Percentiles rank a stretch among this genome's conserved stretches.
Evolutionary conservation across 306 rosid species (phyloP).

Genomic region (Begonia masoniana): DNA sequence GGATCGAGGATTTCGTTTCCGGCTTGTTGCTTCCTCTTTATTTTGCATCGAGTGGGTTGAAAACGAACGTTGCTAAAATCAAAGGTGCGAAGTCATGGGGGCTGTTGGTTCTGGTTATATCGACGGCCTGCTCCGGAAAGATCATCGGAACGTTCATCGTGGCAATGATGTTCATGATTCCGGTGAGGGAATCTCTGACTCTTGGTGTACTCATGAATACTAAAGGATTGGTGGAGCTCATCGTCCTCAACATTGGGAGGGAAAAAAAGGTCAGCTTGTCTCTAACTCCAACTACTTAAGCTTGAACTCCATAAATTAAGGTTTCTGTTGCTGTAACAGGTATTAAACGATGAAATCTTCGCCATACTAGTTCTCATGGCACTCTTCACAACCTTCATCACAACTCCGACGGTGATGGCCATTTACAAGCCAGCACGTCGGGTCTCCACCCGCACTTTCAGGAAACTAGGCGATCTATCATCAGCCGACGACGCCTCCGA

Average conservation of each 20-base stretch:
- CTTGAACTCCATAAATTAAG: not conserved
- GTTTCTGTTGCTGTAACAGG: conserved; percentile 20
- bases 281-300: not conserved
- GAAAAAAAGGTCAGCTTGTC: conserved; percentile 61
- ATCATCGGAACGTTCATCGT: conserved; percentile 59
- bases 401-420: conserved; percentile 69
- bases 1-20: conserved; percentile 76
- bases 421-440: conserved; percentile 54
- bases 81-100: conserved; percentile 61
- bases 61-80: conserved; percentile 62
- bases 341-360: conserved; percentile 64
- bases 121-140: conserved; percentile 72
- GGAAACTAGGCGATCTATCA: conserved; percentile 41
- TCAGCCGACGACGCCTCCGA: not conserved
- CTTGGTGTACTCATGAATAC: conserved; percentile 91
- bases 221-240: conserved; percentile 87
- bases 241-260: conserved; percentile 85
- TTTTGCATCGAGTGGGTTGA: conserved; percentile 81
- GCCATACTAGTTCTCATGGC: conserved; percentile 90
- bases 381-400: conserved; percentile 74
- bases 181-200: conserved; percentile 49
- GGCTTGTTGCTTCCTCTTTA: conserved; percentile 70
- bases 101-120: conserved; percentile 37
- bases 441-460: conserved; percentile 10
- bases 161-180: conserved; percentile 54